Percentiles rank a stretch among this genome's conserved stretches.
phyloP scores from a whole-genome alignment of 2,329 filamentous ascomycete species.

The Sordariomycetes sp. region DNA sequence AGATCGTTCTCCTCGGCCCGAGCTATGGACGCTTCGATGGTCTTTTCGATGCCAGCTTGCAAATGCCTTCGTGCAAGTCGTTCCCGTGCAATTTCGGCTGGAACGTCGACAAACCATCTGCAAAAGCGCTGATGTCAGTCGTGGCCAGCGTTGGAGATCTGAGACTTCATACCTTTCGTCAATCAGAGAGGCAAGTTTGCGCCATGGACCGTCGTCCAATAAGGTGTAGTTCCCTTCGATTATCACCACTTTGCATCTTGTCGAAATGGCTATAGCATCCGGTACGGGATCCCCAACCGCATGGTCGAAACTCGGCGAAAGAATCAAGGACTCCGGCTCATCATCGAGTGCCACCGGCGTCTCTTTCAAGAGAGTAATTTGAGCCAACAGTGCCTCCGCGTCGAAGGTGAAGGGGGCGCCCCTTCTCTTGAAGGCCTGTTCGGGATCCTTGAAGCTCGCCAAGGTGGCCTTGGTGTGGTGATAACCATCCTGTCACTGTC shows the following conservation, averaged over 20 bases:
- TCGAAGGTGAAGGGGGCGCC: slow-evolving; percentile 23
- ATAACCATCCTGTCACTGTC: slow-evolving; percentile 17
- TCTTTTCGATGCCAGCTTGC: slow-evolving; percentile 15
- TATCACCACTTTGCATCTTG: slow-evolving; percentile 34
- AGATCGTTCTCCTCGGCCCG: slow-evolving; percentile 18
- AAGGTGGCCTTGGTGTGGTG: slow-evolving; percentile 15
- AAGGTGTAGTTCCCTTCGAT: slow-evolving; percentile 38
- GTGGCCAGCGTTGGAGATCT: not conserved
- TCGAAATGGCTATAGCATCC: slow-evolving; percentile 17
- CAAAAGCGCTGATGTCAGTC: slow-evolving; percentile 2
- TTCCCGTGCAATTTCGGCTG: slow-evolving; percentile 10
- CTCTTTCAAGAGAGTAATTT: slow-evolving; percentile 11
- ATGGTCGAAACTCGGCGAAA: slow-evolving; percentile 39
- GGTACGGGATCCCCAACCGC: slow-evolving; percentile 34
- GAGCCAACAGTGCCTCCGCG: slow-evolving; percentile 11
- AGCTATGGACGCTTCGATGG: slow-evolving; percentile 10
- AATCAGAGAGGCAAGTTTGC: not conserved
- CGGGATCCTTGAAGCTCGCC: slow-evolving; percentile 10
- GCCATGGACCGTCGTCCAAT: slow-evolving; percentile 2
- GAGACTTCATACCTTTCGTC: slow-evolving; percentile 1
- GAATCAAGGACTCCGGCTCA: slow-evolving; percentile 8
- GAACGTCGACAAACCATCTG: slow-evolving; percentile 19
- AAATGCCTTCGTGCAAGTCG: slow-evolving; percentile 15
- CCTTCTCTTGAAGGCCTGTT: slow-evolving; percentile 13
- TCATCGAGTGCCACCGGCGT: slow-evolving; percentile 12